phyloP scores from a whole-genome alignment of 1,139 yeast species.

The Hyphopichia burtonii region DNA sequence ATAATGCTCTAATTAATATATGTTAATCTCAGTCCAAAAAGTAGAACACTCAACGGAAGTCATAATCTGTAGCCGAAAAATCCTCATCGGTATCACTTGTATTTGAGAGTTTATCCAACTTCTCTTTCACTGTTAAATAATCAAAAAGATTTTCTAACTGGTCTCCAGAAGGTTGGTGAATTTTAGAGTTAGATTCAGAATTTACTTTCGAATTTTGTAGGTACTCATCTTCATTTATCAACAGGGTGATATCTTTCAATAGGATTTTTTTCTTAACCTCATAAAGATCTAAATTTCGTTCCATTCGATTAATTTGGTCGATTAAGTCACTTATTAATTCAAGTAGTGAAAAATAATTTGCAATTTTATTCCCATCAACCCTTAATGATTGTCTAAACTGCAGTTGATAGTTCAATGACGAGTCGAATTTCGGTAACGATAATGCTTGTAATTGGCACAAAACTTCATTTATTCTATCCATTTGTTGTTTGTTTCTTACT shows the following conservation, averaged over 20 bases:
- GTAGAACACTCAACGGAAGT: no score
- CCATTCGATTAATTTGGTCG: not conserved
- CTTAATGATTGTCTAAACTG: not conserved
- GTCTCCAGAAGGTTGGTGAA: not conserved
- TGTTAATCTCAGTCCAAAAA: no score
- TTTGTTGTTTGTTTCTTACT: no score
- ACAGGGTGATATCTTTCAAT: no score
- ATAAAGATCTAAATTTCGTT: not conserved
- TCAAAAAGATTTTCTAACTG: not conserved
- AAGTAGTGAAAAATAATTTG: not conserved
- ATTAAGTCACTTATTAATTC: not conserved
- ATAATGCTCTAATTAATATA: no score
- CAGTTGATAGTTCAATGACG: not conserved
- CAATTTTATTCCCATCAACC: not conserved
- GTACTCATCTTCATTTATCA: no score
- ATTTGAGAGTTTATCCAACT: not conserved
- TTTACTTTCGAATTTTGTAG: no score
- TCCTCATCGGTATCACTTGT: not conserved
- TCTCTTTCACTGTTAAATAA: not conserved
- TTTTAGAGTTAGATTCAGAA: no score
- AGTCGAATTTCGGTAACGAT: not conserved
- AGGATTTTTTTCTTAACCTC: not conserved
- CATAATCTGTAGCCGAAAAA: not conserved
- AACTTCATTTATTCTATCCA: no score
- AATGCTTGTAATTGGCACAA: no score